Conservation (phyloP, 2,329 filamentous ascomycete species). For the Colletotrichum aenigma region DNA sequence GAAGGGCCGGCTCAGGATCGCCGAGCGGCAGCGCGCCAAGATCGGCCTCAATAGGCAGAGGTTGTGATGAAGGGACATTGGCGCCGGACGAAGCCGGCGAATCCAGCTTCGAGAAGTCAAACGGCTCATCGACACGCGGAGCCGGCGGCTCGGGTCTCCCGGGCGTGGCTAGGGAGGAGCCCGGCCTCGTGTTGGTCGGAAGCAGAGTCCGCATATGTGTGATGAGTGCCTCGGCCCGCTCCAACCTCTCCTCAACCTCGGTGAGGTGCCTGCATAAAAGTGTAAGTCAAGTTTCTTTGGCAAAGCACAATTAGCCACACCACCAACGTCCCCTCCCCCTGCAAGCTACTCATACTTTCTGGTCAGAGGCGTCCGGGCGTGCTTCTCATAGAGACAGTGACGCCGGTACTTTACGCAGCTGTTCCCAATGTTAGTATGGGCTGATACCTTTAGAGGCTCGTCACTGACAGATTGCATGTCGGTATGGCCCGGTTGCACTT, state of each 20-base stretch:
- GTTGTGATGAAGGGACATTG: background rate
- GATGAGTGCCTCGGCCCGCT: conserved; percentile 34
- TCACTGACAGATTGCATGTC: conserved; percentile 42
- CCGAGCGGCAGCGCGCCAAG: background rate
- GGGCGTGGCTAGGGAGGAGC: background rate
- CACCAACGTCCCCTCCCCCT: background rate
- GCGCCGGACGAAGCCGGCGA: background rate
- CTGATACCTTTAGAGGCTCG: conserved; percentile 1
- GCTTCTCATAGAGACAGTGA: conserved; percentile 53
- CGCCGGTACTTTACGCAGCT: conserved; percentile 45
- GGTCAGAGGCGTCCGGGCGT: conserved; percentile 51
- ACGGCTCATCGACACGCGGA: background rate
- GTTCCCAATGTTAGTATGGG: background rate
- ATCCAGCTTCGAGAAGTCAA: conserved; percentile 2
- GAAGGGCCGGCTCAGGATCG: background rate
- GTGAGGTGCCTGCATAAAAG: conserved; percentile 38
- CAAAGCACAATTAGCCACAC: background rate
- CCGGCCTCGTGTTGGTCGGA: conserved; percentile 27
- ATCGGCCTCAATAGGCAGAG: background rate
- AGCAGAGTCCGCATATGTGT: conserved; percentile 31
- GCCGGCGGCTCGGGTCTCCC: background rate
- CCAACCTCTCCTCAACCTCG: conserved; percentile 45
- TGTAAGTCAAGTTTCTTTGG: conserved; percentile 1
- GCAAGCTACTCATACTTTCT: conserved; percentile 37
- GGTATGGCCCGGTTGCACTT: conserved; percentile 41